Conservation (phyloP, 2,329 filamentous ascomycete species). For the Aspergillus hortae region DNA sequence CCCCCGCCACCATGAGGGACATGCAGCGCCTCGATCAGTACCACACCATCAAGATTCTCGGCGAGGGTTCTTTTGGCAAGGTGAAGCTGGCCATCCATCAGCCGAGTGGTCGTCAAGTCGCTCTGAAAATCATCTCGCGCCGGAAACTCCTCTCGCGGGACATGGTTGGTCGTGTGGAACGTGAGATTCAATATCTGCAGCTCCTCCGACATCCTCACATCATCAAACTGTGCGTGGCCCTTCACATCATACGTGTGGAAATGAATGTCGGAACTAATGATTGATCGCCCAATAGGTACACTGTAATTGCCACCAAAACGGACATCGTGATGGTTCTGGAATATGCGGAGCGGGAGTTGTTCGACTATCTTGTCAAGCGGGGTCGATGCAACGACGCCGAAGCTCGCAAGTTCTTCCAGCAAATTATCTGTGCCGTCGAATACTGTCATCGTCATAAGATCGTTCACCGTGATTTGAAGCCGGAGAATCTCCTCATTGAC, state of each 20-base stretch:
- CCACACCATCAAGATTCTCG: constrained; percentile 82
- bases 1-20: constrained; percentile 50
- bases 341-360: constrained; percentile 92
- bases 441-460: constrained; percentile 99
- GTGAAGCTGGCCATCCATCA: constrained; percentile 95
- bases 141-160: constrained; percentile 95
- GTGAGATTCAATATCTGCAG: constrained; percentile 97
- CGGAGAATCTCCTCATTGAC: constrained; percentile 92
- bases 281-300: constrained; percentile 59
- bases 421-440: constrained; percentile 97
- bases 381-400: constrained; percentile 87
- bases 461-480: constrained; percentile 94
- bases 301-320: constrained; percentile 87
- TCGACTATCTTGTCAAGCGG: constrained; percentile 96
- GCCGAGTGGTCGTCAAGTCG: constrained; percentile 89
- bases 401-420: constrained; percentile 97
- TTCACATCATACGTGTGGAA: background rate
- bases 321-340: constrained; percentile 99
- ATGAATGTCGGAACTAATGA: constrained; percentile 9
- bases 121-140: constrained; percentile 94
- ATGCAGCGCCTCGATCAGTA: constrained; percentile 90
- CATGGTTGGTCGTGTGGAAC: constrained; percentile 95
- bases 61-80: constrained; percentile 97
- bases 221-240: constrained; percentile 77
- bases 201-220: constrained; percentile 94